phyloP scores from a whole-genome alignment of 371 early-diverging fungal genomes.

The Umbelopsis sp. region DNA sequence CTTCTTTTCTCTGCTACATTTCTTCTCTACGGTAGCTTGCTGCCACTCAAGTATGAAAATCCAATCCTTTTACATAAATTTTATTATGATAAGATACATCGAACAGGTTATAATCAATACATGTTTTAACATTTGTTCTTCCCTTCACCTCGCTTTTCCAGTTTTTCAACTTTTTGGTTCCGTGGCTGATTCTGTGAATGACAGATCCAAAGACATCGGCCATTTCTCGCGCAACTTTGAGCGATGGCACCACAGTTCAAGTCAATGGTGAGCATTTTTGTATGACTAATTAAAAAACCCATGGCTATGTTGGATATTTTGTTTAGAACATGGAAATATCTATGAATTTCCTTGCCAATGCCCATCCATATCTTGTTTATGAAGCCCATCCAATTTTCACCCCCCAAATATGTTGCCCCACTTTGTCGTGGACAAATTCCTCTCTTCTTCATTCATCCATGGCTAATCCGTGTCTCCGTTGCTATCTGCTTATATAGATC shows the following conservation, averaged over 20 bases:
- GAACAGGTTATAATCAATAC: background rate
- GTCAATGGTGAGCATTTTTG: conserved; percentile 37
- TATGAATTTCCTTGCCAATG: conserved; percentile 3
- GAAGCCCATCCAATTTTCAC: background rate
- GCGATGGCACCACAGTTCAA: conserved; percentile 31
- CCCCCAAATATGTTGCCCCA: no score
- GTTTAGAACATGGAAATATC: background rate
- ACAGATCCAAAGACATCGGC: conserved; percentile 22
- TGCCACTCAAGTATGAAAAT: conserved; percentile 11
- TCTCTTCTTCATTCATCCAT: background rate
- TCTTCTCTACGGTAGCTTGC: conserved; percentile 1
- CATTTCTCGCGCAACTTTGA: conserved; percentile 28
- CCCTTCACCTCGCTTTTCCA: background rate
- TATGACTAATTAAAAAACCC: conserved; percentile 7
- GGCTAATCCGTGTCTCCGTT: background rate
- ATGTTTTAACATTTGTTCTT: background rate
- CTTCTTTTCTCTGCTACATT: conserved; percentile 12
- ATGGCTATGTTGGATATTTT: background rate
- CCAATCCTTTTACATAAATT: background rate
- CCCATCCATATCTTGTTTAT: conserved; percentile 10
- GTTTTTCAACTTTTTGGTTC: conserved; percentile 3
- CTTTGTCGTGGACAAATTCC: background rate
- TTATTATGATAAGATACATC: background rate
- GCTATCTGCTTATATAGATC: conserved; percentile 53
- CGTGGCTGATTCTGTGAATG: conserved; percentile 20